phyloP scores from a whole-genome alignment of 768 basidiomycete genomes.

The Leccinum broughii region DNA sequence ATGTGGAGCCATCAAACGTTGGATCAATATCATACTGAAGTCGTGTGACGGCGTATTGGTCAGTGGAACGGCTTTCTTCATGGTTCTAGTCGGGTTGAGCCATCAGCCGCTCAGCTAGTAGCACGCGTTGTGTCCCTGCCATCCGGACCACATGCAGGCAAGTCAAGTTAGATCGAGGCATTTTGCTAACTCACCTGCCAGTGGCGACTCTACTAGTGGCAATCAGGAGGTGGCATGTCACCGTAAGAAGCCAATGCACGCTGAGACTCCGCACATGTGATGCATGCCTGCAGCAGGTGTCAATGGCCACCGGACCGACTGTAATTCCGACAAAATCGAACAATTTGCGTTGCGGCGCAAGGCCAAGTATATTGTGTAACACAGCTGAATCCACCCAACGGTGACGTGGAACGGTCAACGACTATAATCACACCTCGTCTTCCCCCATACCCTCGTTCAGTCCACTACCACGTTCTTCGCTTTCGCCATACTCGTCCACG shows the following conservation, averaged over 20 bases:
- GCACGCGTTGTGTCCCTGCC: background rate
- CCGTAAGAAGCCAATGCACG: background rate
- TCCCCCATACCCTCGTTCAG: conserved; percentile 23
- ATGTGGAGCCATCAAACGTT: background rate
- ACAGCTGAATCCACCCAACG: background rate
- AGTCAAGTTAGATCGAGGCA: background rate
- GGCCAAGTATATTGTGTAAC: background rate
- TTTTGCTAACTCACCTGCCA: background rate
- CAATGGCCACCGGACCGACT: background rate
- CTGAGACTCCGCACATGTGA: background rate
- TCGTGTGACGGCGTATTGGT: background rate
- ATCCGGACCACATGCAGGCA: too few relatives aligned
- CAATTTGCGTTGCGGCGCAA: background rate
- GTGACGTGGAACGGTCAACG: background rate
- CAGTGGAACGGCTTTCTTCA: background rate
- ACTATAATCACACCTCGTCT: conserved; percentile 17
- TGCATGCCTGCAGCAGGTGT: background rate
- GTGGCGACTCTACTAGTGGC: background rate
- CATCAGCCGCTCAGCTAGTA: background rate
- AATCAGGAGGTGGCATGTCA: background rate
- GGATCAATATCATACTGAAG: background rate
- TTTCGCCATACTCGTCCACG: conserved; percentile 44
- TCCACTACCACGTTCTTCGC: conserved; percentile 23
- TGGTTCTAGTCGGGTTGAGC: background rate
- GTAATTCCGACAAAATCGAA: background rate